Conservation (phyloP, 768 basidiomycete species). For the Coprinopsis marcescibilis region DNA sequence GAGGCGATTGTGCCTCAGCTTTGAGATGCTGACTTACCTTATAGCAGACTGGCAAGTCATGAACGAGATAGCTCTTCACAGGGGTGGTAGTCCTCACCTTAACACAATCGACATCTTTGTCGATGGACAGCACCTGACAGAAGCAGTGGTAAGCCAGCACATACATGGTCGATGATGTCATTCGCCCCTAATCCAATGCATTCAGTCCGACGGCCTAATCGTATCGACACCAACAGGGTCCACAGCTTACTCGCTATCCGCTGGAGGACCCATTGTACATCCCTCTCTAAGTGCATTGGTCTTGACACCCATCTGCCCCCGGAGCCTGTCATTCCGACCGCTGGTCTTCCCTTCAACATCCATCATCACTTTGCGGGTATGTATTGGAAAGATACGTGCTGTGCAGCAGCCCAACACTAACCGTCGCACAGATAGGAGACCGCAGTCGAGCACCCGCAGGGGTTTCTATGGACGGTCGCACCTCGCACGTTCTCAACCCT, state of each 20-base stretch:
- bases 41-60: slow-evolving; percentile 83
- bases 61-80: slow-evolving; percentile 93
- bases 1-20: neutral
- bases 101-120: slow-evolving; percentile 93
- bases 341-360: slow-evolving; percentile 85
- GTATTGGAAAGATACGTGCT: slow-evolving; percentile 18
- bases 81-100: slow-evolving; percentile 86
- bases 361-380: slow-evolving; percentile 65
- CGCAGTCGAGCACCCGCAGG: slow-evolving; percentile 82
- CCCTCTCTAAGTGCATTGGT: slow-evolving; percentile 87
- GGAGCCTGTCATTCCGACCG: slow-evolving; percentile 87
- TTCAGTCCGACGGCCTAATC: slow-evolving; percentile 87
- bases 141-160: slow-evolving; percentile 72
- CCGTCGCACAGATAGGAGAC: slow-evolving; percentile 62
- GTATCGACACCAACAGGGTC: slow-evolving; percentile 96
- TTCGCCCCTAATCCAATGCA: slow-evolving; percentile 8
- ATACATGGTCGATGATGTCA: neutral
- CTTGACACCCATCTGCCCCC: slow-evolving; percentile 92
- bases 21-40: neutral
- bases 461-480: slow-evolving; percentile 90
- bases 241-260: slow-evolving; percentile 92
- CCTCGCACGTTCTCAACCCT: slow-evolving; percentile 74
- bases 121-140: slow-evolving; percentile 91
- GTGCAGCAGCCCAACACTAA: neutral
- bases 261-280: slow-evolving; percentile 94